A percentile compares a stretch with the other conserved stretches of the same genome.
phyloP scores from a whole-genome alignment of 2,329 filamentous ascomycete species.

The Aspergillus fischeri region DNA sequence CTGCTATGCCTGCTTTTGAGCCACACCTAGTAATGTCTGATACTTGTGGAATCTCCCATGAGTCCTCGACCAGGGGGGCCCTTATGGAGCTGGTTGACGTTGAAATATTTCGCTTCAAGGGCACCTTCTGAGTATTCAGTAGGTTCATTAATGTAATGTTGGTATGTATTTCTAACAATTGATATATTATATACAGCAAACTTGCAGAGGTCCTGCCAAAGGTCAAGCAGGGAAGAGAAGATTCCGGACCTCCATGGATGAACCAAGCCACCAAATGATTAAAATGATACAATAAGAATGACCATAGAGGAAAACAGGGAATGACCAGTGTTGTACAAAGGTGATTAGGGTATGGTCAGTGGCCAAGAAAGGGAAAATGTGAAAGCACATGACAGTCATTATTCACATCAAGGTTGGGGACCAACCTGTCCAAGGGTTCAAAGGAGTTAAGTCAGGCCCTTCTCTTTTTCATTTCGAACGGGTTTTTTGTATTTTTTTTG shows the following conservation, averaged over 20 bases:
- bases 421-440: not conserved
- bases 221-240: not conserved
- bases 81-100: not conserved
- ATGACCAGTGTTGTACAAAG: constrained; percentile 10
- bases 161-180: not conserved
- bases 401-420: not conserved
- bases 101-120: not conserved
- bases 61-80: not conserved
- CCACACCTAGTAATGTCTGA: not conserved
- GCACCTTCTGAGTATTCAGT: not conserved
- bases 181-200: not conserved
- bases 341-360: not conserved
- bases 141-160: not conserved
- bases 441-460: not conserved
- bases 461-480: not conserved
- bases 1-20: not conserved
- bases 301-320: constrained; percentile 9
- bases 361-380: not conserved
- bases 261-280: not conserved
- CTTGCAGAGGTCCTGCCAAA: not conserved
- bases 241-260: not conserved
- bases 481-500: not conserved
- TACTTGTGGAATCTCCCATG: not conserved
- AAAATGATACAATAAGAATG: constrained; percentile 6
- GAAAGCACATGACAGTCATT: not conserved